Conservation (phyloP, 176 grass and related monocot genomes). For the Oryza meyeriana region DNA sequence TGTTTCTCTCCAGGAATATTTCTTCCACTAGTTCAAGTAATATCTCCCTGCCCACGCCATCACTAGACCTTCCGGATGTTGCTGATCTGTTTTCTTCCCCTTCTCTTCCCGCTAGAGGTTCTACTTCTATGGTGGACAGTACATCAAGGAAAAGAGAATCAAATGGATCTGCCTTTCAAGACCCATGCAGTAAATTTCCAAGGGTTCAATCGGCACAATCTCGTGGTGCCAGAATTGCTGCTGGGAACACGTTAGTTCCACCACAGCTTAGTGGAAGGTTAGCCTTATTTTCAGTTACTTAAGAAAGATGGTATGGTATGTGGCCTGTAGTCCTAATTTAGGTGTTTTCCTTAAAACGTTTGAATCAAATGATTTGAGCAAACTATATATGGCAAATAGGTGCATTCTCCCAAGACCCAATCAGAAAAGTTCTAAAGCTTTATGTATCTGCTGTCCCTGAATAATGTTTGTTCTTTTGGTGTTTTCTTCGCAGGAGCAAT, state of each 20-base stretch:
- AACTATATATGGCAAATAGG: not conserved
- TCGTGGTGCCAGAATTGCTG: slow-evolving; percentile 39
- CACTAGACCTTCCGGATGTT: slow-evolving; percentile 81
- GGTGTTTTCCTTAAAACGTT: not conserved
- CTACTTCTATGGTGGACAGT: slow-evolving; percentile 38
- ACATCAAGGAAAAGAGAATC: slow-evolving; percentile 81
- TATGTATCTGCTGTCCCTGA: not conserved
- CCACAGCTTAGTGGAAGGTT: slow-evolving; percentile 91
- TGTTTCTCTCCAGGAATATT: slow-evolving; percentile 10
- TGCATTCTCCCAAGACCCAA: not conserved
- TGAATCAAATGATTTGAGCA: not conserved
- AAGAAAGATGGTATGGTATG: not conserved
- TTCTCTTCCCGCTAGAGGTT: slow-evolving; percentile 32
- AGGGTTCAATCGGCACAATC: slow-evolving; percentile 48
- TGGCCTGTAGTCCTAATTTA: not conserved
- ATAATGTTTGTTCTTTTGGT: not conserved
- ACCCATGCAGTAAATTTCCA: slow-evolving; percentile 53
- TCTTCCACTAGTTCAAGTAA: slow-evolving; percentile 15
- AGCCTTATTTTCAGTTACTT: slow-evolving; percentile 10
- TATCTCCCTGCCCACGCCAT: slow-evolving; percentile 39
- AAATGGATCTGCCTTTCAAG: slow-evolving; percentile 54
- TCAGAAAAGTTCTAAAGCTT: not conserved
- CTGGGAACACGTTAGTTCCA: slow-evolving; percentile 50
- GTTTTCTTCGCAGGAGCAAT: slow-evolving; percentile 70
- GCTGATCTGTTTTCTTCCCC: slow-evolving; percentile 51